Base-by-base conservation (phyloP, 192 early-diverging fungal genomes). In the Umbelopsis vinacea region DNA sequence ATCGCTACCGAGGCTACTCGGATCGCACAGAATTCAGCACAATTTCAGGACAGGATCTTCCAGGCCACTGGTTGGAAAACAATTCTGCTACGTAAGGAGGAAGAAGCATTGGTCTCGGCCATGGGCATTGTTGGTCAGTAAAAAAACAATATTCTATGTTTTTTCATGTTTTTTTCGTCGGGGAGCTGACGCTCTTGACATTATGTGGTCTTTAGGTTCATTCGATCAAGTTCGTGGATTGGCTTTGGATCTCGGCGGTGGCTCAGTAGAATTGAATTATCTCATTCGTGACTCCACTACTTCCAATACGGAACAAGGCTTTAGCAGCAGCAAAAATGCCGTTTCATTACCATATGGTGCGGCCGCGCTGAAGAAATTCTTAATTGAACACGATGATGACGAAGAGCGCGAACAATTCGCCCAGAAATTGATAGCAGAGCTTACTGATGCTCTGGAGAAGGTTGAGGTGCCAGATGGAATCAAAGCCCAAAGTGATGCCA, bases 1-100 rank as follows among this genome's bases (percentile, higher is more conserved):
- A 78, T 86, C 66, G 87, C 87, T 4, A 88, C 87, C 10, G 87
- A 86, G 66, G 87, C 87, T 9, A 88, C 85, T 24, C 70, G 87
- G 6, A 81, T 81, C 11, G 87, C 87, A 4, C 55, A 75, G 19
- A 88, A 88, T 71, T 81, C 83, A 6, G 24, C 71, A 6, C 72
- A 84, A 45, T 86, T 88, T 74, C 70, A 75, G 12, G 48, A 67
- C 3, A 70, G 70, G n/a, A 85, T 88, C 50, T 76, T 78, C 40
- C 57, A 81, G 6, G 78, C 80, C 8, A 85, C 81, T 0, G 77
- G 77, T 15, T 86, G 83, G 83, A 46, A 35, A 12, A 75, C 86
- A 3, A 69, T 75, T 57, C 29, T 81, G 33, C 52, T 88, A 14
- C 46, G 60, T n/a, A 83, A 86, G 67, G 54, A 73, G 40, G 74